Base-by-base conservation (phyloP, 2,329 filamentous ascomycete genomes). In the Ambrosiella xylebori region DNA sequence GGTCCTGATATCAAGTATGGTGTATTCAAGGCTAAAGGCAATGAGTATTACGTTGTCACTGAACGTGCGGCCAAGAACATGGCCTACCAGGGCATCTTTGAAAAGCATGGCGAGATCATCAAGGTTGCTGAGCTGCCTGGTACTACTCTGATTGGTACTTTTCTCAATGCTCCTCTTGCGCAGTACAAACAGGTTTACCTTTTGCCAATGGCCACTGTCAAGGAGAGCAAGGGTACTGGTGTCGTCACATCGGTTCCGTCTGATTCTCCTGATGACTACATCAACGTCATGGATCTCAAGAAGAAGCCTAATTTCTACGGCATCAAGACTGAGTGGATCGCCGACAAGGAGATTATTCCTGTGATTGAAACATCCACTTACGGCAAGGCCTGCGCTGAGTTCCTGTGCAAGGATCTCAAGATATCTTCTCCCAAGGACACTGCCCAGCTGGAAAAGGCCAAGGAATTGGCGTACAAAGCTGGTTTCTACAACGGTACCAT, bases 291-390 rank as follows among this genome's bases (percentile, higher is more conserved):
- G 51, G 93, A 98, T 63, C 78, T 98, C 61, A 81, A 82, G 44
- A 97, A 97, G 78, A 98, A 98, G 76, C 80, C 91, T 0, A 91
- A 95, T 7, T 97, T 88, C 75, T 95, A 98, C 70, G 85, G 86
- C 56, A 97, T 98, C 68, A 79, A 95, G 74, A 93, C 94, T 73
- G 89, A 95, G 69, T 98, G 93, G 93, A 89, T 86, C 2, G 38
- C 38, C 9, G 86, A 95, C 67, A 75, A 91, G 57, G 88, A 96
- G 63, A 91, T 96, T 58, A 68, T 88, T 61, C 88, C 93, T 56
- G 85, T 98, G 64, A 94, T 95, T 63, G 78, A 88, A 60, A 97
- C 93, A 0, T 90, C 91, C 0, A 82, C 81, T 1, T 95, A 91
- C 66, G 89, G 88, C 57, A 84, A 95, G 65, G 76, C 95, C 60